Evolutionary conservation across 2,329 filamentous ascomycete genomes (phyloP), one percentile per base, ranked within the genome.

Genomic region (Stemphylium lycopersici): DNA sequence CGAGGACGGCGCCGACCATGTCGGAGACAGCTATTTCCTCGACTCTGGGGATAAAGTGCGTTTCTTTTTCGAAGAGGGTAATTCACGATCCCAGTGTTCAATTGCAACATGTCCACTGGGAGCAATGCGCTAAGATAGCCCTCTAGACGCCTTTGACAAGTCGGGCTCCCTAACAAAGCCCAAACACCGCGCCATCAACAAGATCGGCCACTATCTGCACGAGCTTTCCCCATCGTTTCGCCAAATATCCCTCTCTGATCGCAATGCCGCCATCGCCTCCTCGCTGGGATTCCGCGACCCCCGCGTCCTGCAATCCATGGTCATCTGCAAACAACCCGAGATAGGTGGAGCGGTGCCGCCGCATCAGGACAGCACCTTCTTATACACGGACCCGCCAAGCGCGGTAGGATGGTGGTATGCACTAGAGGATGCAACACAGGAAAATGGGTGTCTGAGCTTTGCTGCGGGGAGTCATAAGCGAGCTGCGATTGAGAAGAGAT

Each of bases 371-470:
- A 91, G 86, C 61, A 93, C 91, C 0, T 99, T 98, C 66, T 67
- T 99, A 58, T 98, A 96, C 74, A 98, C 95, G 1, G 80, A 92
- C 62, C 89, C 91, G 33, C 93, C 93, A 0, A 90, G 86, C 34
- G 95, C 95, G 0, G 90, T 98, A 2, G 95, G 95, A 0, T 98
- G 93, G 79, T 99, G 95, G 95, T 96, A 97, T 75, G 95, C 95
- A 11, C 83, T 99, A 34, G 93, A 99, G 78, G 93, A 98, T 76
- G 91, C 91, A 18, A 93, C 90, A 6, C 79, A 82, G 0, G 86
- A 88, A 72, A 99, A 99, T 74, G 95, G 92, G 1, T 96, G 93
- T 68, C 76, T 99, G 69, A 90, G 88, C 59, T 96, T 98, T 77
- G 83, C 91, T 63, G 87, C 86, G 0, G 93, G 93, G 0, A 91